Base-by-base conservation (phyloP, 768 basidiomycete species). In the Pleurotus eryngii region DNA sequence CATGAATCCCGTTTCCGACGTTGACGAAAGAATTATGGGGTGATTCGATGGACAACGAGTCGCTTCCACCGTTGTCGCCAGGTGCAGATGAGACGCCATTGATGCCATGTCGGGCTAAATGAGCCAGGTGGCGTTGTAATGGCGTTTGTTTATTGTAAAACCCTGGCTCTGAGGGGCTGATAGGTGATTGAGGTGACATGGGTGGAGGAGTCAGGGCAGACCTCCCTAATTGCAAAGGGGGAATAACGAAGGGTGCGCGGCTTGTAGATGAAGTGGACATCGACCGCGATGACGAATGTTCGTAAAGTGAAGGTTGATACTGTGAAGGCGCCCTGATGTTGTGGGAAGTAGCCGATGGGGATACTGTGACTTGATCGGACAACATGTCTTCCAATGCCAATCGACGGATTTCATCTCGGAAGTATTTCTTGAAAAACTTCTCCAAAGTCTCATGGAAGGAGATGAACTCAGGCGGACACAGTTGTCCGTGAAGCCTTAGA, bases 371-470 rank as follows among this genome's bases (percentile, higher is more conserved):
- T 43, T 77, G 76, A 48, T 86, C 84, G 26, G 49, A 50, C 15
- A 84, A 76, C 18, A 72, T 66, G 26, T 76, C 74, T 45, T 88
- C 88, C 5, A 86, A 77, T 1, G 78, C 81, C 46, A 94, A 74
- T 3, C 89, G 83, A 49, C 81, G 80, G 46, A 94, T 88, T 67
- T 94, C 92, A 38, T 93, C 92, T 3, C 82, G 71, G 73, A 92
- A 94, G 65, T 92, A 92, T 70, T 88, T 90, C 56, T 77, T 81
- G 77, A 92, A 94, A 71, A 94, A 89, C 59, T 81, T 86, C 67
- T 91, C 87, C 46, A 98, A 77, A 0, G 92, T 93, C 58, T 88
- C 86, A 67, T 98, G 95, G 81, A 98, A 98, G 4, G 86, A 82
- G n/a, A 89, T 74, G 81, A 97, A 96, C 68, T 95, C 93, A 11